Conservation (phyloP, 306 rosid species). For the Medicago lupulina region DNA sequence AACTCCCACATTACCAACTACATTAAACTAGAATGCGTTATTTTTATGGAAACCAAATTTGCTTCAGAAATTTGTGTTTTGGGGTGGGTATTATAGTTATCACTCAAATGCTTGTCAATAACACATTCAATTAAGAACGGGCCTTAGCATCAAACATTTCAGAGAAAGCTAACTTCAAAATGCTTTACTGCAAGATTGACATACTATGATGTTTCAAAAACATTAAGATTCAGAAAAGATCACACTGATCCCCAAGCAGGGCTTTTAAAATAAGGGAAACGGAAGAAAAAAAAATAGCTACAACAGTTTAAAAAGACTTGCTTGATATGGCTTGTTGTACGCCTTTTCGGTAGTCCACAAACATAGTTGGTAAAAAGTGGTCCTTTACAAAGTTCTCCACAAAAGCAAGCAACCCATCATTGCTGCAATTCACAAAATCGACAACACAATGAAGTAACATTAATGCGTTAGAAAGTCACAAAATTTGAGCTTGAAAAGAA, state of each 20-base stretch:
- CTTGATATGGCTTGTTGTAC: constrained; percentile 99
- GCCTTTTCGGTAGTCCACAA: constrained; percentile 97
- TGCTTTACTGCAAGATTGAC: constrained; percentile 2
- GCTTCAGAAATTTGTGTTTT: constrained; percentile 19
- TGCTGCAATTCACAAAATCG: constrained; percentile 70
- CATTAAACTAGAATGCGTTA: constrained; percentile 11
- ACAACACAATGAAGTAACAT: constrained; percentile 34
- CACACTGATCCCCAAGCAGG: constrained; percentile 29
- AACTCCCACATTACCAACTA: constrained; percentile 30
- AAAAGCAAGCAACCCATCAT: constrained; percentile 92
- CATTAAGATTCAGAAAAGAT: constrained; percentile 31
- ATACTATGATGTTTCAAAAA: constrained; percentile 24
- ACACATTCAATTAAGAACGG: constrained; percentile 12
- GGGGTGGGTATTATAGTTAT: constrained; percentile 7
- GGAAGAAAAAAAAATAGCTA: constrained; percentile 27
- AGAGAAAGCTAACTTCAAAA: constrained; percentile 36
- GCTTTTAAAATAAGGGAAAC: constrained; percentile 24
- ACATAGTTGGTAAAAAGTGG: constrained; percentile 96
- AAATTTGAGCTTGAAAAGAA: constrained; percentile 20
- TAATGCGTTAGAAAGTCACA: constrained; percentile 35
- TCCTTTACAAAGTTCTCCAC: constrained; percentile 99
- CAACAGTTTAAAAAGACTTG: constrained; percentile 62
- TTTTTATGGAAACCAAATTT: constrained; percentile 15
- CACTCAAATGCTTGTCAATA: constrained; percentile 17
- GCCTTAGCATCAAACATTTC: constrained; percentile 18